Percentiles rank a stretch among this genome's conserved stretches.
Conservation (phyloP, 2,329 filamentous ascomycete genomes). For the Botrytis paeoniae region DNA sequence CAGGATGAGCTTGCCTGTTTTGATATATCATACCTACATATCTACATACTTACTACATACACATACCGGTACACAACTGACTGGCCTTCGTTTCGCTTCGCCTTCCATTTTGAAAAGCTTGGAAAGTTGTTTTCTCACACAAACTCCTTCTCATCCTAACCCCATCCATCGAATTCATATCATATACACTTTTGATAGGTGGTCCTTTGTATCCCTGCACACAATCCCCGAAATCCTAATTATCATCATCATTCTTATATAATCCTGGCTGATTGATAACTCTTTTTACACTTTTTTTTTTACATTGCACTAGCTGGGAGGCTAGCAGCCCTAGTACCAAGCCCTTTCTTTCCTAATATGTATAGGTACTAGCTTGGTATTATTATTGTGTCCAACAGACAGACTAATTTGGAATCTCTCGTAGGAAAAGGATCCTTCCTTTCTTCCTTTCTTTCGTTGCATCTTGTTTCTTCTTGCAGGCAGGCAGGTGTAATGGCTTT, state of each 20-base stretch:
- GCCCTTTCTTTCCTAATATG: background rate
- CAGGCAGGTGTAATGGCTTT: background rate
- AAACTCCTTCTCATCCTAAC: background rate
- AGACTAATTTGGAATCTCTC: conserved; percentile 7
- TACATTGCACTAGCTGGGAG: conserved; percentile 1
- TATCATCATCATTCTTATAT: background rate
- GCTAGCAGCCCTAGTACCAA: background rate
- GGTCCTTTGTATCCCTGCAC: background rate
- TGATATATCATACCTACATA: background rate
- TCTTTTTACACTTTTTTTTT: background rate
- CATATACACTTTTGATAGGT: background rate
- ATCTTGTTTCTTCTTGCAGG: conserved; percentile 8
- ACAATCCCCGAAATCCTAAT: conserved; percentile 3
- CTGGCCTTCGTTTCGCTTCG: background rate
- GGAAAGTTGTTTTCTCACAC: background rate
- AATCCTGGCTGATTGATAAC: background rate
- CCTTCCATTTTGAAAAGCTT: background rate
- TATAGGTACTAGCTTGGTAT: background rate
- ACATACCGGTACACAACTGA: background rate
- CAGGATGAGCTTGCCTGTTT: background rate
- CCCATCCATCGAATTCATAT: background rate
- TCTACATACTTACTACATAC: too few relatives aligned
- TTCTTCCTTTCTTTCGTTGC: background rate
- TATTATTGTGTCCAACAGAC: background rate
- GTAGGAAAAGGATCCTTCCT: background rate